These are phyloP conservation scores for Starmera caribaea DNA, from an alignment of 805 yeast genomes.

Conservation along the genomic window DNA sequence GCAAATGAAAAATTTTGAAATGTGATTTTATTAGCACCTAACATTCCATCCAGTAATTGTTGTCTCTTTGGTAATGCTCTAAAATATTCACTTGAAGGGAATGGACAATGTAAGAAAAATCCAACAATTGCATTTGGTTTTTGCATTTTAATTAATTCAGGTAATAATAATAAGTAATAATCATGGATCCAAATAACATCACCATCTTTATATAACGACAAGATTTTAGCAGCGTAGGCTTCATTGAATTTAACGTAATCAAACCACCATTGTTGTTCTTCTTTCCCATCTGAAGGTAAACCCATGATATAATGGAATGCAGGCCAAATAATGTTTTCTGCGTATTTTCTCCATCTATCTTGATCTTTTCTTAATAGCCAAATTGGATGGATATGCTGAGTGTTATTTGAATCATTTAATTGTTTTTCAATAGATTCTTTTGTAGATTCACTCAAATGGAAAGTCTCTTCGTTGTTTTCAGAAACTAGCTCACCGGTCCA, in stretches of 20 bases:
- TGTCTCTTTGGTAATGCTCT: slow-evolving; percentile 79
- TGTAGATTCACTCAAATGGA: slow-evolving; percentile 47
- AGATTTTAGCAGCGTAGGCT: slow-evolving; percentile 74
- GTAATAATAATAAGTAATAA: slow-evolving; percentile 71
- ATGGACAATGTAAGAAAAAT: slow-evolving; percentile 80
- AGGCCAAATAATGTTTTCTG: slow-evolving; percentile 91
- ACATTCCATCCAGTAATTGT: slow-evolving; percentile 79
- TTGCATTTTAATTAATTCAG: slow-evolving; percentile 73
- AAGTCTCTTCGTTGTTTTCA: slow-evolving; percentile 40
- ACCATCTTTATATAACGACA: slow-evolving; percentile 70
- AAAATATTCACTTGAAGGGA: slow-evolving; percentile 91
- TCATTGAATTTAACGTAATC: slow-evolving; percentile 88
- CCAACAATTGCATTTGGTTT: slow-evolving; percentile 69
- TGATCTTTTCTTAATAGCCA: slow-evolving; percentile 81
- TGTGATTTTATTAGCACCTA: slow-evolving; percentile 80
- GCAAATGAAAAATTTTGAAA: slow-evolving; percentile 84
- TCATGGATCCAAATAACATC: slow-evolving; percentile 92
- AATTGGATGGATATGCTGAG: slow-evolving; percentile 66
- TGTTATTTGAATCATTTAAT: slow-evolving; percentile 35
- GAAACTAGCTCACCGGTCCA: slow-evolving; percentile 86
- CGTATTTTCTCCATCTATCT: slow-evolving; percentile 77
- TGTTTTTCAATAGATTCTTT: slow-evolving; percentile 38
- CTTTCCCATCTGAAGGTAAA: slow-evolving; percentile 57
- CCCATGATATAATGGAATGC: slow-evolving; percentile 87
- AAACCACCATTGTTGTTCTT: slow-evolving; percentile 72